Conservation (phyloP, 2,329 filamentous ascomycete species). For the Dothistroma septosporum region DNA sequence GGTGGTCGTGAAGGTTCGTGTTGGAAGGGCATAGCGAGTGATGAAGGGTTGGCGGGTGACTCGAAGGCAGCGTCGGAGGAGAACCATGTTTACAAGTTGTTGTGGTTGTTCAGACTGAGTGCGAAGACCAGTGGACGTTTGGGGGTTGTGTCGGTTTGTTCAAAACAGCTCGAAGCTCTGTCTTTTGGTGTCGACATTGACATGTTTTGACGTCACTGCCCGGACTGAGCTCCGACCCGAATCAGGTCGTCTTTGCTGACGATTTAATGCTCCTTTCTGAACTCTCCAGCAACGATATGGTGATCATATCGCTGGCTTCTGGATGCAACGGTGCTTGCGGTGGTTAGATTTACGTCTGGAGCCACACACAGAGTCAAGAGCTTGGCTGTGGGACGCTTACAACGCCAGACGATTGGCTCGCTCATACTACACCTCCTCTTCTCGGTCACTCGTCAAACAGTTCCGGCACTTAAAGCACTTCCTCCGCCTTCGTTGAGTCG, state of each 20-base stretch:
- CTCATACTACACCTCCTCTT: not conserved
- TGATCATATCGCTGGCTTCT: too few species aligned
- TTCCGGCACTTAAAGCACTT: not conserved
- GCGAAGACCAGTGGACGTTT: too few species aligned
- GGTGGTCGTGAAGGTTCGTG: constrained; percentile 19
- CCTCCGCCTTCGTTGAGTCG: too few species aligned
- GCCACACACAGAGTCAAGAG: too few species aligned
- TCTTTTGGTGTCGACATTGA: not conserved
- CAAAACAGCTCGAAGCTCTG: not conserved
- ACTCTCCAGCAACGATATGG: too few species aligned
- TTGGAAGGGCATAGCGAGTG: constrained; percentile 10
- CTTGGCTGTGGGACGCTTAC: too few species aligned
- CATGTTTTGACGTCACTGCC: not conserved
- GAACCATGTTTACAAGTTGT: not conserved
- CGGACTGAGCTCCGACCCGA: not conserved
- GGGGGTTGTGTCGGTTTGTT: too few species aligned
- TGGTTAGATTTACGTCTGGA: too few species aligned
- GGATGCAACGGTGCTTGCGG: too few species aligned
- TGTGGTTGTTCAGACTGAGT: not conserved
- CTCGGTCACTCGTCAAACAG: not conserved
- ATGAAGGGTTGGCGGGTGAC: not conserved
- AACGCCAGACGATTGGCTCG: too few species aligned
- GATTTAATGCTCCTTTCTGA: too few species aligned
- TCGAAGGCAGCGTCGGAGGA: constrained; percentile 10
- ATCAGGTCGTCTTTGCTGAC: not conserved